Conservation (phyloP, 768 basidiomycete genomes). For the Pisolithus orientalis region DNA sequence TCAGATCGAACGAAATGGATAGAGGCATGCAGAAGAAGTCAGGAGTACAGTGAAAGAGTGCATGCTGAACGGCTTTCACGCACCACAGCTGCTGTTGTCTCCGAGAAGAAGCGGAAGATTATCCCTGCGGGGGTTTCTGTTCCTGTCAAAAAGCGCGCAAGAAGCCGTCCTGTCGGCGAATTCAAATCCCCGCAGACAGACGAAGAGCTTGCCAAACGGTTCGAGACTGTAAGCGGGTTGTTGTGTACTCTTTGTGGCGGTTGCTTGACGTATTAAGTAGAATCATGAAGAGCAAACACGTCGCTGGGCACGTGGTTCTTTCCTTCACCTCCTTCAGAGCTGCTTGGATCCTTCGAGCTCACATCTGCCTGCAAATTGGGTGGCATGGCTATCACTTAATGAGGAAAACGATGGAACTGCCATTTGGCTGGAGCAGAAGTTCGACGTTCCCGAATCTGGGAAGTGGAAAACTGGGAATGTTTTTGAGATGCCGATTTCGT, state of each 20-base stretch:
- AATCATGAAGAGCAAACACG: conserved; percentile 66
- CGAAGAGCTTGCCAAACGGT: conserved; percentile 55
- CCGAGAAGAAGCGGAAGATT: conserved; percentile 20
- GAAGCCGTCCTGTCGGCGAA: conserved; percentile 33
- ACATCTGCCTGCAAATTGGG: conserved; percentile 41
- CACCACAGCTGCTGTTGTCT: conserved; percentile 9
- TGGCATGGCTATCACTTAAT: conserved; percentile 71
- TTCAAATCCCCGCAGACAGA: conserved; percentile 54
- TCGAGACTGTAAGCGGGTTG: conserved; percentile 52
- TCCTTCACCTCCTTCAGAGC: conserved; percentile 37
- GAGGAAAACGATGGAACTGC: conserved; percentile 68
- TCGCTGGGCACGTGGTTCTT: conserved; percentile 72
- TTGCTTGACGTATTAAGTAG: conserved; percentile 30
- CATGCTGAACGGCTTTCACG: conserved; percentile 27
- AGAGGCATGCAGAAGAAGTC: conserved; percentile 56
- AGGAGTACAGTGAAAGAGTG: conserved; percentile 54
- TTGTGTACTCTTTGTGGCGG: not conserved
- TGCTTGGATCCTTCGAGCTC: conserved; percentile 31
- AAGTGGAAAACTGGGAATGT: conserved; percentile 52
- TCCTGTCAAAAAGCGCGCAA: conserved; percentile 24
- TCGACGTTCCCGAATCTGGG: conserved; percentile 60
- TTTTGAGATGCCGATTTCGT: conserved; percentile 49
- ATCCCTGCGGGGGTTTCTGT: conserved; percentile 15
- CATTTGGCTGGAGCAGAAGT: conserved; percentile 76
- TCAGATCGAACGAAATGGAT: conserved; percentile 47